Base-by-base conservation (phyloP, 2,329 filamentous ascomycete genomes). In the Fonsecaea nubica region DNA sequence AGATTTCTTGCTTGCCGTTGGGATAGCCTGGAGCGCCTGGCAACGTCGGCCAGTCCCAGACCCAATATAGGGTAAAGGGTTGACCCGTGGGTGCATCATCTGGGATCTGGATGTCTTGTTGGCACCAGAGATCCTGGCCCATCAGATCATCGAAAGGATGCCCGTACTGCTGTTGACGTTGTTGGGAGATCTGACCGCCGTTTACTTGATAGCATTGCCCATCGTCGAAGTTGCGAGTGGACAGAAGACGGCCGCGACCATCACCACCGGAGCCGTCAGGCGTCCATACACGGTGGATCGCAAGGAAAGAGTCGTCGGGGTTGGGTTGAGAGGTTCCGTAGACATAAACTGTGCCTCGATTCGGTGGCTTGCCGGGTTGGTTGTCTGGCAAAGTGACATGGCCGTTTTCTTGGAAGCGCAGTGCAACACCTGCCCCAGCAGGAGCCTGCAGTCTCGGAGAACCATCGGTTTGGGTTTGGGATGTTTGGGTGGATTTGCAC, bases 11-110 rank as follows among this genome's bases (percentile, higher is more conserved):
- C 71, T 82, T 82, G 48, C 80, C 80, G 6, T 79, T 69, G n/a
- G 78, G 77, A 25, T 79, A 71, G 8, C 68, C 73, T 15, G 77
- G 72, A 18, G 68, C 75, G 42, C 74, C 72, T 10, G 79, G 74
- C n/a, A 71, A 82, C 13, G 87, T 89, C 2, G 90, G 89, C 92
- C 93, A 99, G 78, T 96, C 90, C 95, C 95, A 98, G 54, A 97
- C 90, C 94, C 94, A 98, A 83, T 97, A 96, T 59, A 97, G 80
- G 2, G 92, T 94, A 77, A 93, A 92, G 33, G 85, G 84, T 35
- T 88, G 85, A 53, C 88, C 87, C 9, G 82, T 77, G n/a, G 84
- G 78, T 55, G 87, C 81, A 72, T 90, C 85, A 4, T 82, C 75
- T 0, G 95, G 95, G 13, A 99, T 81, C 74, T 89, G 84, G 56